Base-by-base conservation (phyloP, 257 asterid genomes). In the Solanum boliviense region DNA sequence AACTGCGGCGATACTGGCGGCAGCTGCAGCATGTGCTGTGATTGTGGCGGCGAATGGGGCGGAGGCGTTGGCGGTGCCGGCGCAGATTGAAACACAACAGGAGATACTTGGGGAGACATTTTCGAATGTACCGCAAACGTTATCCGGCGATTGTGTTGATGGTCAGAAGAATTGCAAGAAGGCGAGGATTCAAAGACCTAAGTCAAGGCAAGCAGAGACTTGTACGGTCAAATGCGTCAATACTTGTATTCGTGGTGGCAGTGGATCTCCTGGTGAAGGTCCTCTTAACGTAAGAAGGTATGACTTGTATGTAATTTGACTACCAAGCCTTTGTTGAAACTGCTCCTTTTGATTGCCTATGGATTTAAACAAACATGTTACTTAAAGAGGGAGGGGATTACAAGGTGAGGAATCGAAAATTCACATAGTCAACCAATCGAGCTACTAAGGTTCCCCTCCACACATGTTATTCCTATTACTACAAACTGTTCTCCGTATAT, bases 261-360 rank as follows among this genome's bases (percentile, higher is more conserved):
- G 73, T 83, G 98, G 99, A n/a, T 87, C 98, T 60, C 98, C 98
- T 35, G 98, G 99, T 18, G 99, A 97, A 92, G 98, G 99, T 86
- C 99, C 99, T 79, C 91, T 97, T 6, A 97, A 93, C 58, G 91
- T 93, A 7, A 90, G 98, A 81, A 94, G 95, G 98, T 95, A 79
- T 25, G 23, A 41, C 9, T 81, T 79, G 12, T 60, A 41, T 79
- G 27, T 46, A 39, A n/a, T 76, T 71, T 76, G 34, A 76, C 58
- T 1, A 36, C 2, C 29, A 35, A 21, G 0, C 18, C 31, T 74
- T 1, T 0, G 0, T 74, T 20, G 48, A 5, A 35, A 35, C 48
- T 73, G 82, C 5, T 35, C 46, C 82, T 20, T 73, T 36, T 74
- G 83, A 74, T 74, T 74, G 0, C 60, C 20, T 38, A 6, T 11